Conservation (phyloP, 106 monocot genomes). For the Dendrobium huoshanense region DNA sequence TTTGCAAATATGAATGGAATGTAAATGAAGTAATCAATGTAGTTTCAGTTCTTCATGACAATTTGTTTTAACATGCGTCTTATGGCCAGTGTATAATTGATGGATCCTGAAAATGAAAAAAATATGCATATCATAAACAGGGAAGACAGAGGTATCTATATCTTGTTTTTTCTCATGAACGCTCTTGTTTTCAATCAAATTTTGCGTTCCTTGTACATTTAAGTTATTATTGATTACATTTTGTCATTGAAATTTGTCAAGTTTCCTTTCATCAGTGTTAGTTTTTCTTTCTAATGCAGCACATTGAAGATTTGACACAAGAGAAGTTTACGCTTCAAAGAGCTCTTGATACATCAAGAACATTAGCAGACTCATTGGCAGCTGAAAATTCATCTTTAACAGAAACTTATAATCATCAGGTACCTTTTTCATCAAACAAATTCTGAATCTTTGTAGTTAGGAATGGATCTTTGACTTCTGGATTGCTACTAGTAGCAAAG, state of each 20-base stretch:
- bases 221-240: not conserved
- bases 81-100: not conserved
- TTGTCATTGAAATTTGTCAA: not conserved
- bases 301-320: constrained; percentile 95
- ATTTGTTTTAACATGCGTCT: not conserved
- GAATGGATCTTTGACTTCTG: not conserved
- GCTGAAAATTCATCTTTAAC: constrained; percentile 90
- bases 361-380: constrained; percentile 69
- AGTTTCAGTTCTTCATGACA: not conserved
- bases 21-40: not conserved
- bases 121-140: not conserved
- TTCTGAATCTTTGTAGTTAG: not conserved
- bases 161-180: not conserved
- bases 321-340: constrained; percentile 92
- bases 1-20: not conserved
- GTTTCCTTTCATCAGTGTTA: not conserved
- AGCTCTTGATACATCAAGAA: constrained; percentile 74
- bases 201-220: not conserved
- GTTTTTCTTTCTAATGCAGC: constrained; percentile 40
- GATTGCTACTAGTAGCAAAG: not conserved
- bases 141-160: not conserved
- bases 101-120: not conserved
- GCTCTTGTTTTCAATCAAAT: not conserved
- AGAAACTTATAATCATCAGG: constrained; percentile 89
- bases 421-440: constrained; percentile 14